Base-by-base conservation (phyloP, 2,329 filamentous ascomycete genomes). In the Claviceps sp. region DNA sequence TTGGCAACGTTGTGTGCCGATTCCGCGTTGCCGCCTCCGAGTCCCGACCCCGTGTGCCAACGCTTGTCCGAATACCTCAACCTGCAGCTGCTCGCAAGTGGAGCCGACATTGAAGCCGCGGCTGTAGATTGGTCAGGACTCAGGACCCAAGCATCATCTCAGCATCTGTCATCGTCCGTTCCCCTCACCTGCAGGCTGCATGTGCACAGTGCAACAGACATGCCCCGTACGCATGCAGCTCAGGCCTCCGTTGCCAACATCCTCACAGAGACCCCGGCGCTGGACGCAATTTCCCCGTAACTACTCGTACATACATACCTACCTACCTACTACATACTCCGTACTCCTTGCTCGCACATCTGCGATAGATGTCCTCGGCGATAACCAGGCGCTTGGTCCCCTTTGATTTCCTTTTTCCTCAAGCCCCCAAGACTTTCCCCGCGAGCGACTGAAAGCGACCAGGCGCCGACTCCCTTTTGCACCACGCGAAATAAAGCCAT, bases 311-410 rank as follows among this genome's bases (percentile, higher is more conserved):
- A n/a, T n/a, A n/a, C n/a, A n/a, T n/a, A n/a, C n/a, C n/a, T n/a
- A n/a, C n/a, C n/a, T n/a, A n/a, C n/a, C n/a, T 34, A 11, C 29
- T 34, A 34, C 9, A 4, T 34, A 34, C 29, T 34, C 23, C 20
- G 13, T 44, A 23, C 7, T 44, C 7, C 20, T 44, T 14, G 13
- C 22, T 17, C 3, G 16, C 38, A 17, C 38, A 16, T 17, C 38
- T 7, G 42, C 13, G 22, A 23, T 44, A 26, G 42, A 44, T 52
- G 45, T 20, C 51, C 51, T 52, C 47, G 51, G 51, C 36, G 42
- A 46, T 34, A 23, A 44, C 13, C 42, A 23, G 29, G 29, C 13
- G 17, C 20, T 26, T 20, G 42, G 17, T 22, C 44, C 36, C 42
- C 26, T 38, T 48, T 42, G 26, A 38, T 43, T 14, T n/a, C 29